Conservation (phyloP, 345 rosid species). For the Sapria himalayana region DNA sequence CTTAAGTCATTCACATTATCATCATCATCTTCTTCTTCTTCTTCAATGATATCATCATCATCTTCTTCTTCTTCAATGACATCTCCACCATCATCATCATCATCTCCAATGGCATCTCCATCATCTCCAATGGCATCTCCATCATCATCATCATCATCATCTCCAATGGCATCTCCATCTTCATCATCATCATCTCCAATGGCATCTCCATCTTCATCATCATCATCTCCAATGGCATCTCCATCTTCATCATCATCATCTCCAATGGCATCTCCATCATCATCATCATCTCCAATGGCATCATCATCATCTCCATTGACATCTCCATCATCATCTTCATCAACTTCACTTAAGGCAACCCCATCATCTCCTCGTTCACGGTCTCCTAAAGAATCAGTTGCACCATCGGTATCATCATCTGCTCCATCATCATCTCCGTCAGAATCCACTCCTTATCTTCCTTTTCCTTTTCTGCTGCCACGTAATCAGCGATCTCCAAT, state of each 20-base stretch:
- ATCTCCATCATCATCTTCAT: constrained; percentile 8
- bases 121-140: too few species aligned
- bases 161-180: too few species aligned
- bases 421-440: constrained; percentile 9
- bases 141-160: too few species aligned
- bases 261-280: constrained; percentile 7
- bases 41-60: too few species aligned
- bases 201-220: constrained; percentile 4
- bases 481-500: constrained; percentile 2
- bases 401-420: constrained; percentile 14
- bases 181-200: too few species aligned
- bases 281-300: constrained; percentile 12
- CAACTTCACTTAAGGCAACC: constrained; percentile 15
- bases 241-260: constrained; percentile 11
- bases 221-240: constrained; percentile 3
- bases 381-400: constrained; percentile 10
- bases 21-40: too few species aligned
- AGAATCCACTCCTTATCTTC: constrained; percentile 2
- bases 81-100: too few species aligned
- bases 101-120: too few species aligned
- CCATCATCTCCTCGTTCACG: constrained; percentile 14
- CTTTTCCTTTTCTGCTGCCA: constrained; percentile 7
- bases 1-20: too few species aligned
- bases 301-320: constrained; percentile 5
- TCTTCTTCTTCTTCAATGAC: too few species aligned